These are phyloP conservation scores for Guyanaporus albipodus DNA, from an alignment of 768 basidiomycete genomes.

Conservation along the genomic window DNA sequence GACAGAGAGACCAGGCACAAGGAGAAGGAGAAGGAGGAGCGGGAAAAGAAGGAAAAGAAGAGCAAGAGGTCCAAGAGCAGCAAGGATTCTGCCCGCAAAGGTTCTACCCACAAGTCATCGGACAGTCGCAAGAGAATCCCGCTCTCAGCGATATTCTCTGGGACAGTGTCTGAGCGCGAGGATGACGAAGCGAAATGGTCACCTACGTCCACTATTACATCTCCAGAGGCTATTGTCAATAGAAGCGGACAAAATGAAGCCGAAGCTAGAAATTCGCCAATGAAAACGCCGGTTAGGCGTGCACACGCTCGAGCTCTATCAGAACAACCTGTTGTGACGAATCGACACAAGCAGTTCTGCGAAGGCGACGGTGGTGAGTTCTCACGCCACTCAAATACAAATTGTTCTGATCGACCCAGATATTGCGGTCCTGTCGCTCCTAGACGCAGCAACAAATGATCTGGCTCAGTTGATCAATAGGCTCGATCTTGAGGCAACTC, in stretches of 20 bases:
- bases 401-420: conserved; percentile 12
- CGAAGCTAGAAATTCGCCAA: neutral
- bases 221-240: too few relatives aligned
- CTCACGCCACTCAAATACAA: neutral
- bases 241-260: conserved; percentile 21
- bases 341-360: conserved; percentile 47
- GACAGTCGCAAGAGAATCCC: conserved; percentile 55
- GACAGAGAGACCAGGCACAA: conserved; percentile 36
- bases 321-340: conserved; percentile 53
- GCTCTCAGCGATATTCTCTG: conserved; percentile 59
- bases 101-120: conserved; percentile 40
- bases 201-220: conserved; percentile 36
- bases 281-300: conserved; percentile 37
- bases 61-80: conserved; percentile 26
- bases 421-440: conserved; percentile 57
- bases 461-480: conserved; percentile 72
- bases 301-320: conserved; percentile 55
- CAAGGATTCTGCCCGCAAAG: conserved; percentile 31
- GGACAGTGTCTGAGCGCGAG: conserved; percentile 22
- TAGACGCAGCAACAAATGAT: conserved; percentile 80
- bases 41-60: conserved; percentile 30
- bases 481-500: conserved; percentile 81
- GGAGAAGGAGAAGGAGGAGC: conserved; percentile 33
- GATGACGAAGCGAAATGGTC: conserved; percentile 3
- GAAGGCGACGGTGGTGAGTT: conserved; percentile 44